These are phyloP conservation scores for Russula virescens DNA, from an alignment of 768 basidiomycete species.

Conservation along the genomic window DNA sequence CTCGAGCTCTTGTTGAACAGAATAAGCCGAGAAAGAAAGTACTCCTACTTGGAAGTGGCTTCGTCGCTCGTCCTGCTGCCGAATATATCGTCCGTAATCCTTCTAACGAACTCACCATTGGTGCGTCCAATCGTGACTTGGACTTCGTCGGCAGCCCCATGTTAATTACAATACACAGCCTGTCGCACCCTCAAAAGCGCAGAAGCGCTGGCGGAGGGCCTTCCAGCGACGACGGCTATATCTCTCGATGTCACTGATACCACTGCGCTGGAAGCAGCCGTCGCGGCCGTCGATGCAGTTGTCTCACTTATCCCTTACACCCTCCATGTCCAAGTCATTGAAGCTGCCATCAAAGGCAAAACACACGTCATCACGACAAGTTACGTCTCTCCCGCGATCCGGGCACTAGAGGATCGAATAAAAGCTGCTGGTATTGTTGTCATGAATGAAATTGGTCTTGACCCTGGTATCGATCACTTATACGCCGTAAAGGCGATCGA, in stretches of 20 bases:
- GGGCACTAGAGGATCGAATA: conserved; percentile 71
- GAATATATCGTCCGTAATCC: conserved; percentile 85
- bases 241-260: conserved; percentile 77
- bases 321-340: conserved; percentile 83
- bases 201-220: conserved; percentile 55
- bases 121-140: conserved; percentile 35
- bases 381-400: conserved; percentile 90
- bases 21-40: conserved; percentile 62
- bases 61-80: conserved; percentile 93
- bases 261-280: conserved; percentile 66
- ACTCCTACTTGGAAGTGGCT: conserved; percentile 89
- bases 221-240: conserved; percentile 66
- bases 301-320: conserved; percentile 97
- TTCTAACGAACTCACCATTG: conserved; percentile 79
- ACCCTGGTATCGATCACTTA: conserved; percentile 91
- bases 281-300: conserved; percentile 87
- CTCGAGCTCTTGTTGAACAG: conserved; percentile 38
- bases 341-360: conserved; percentile 82
- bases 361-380: conserved; percentile 94
- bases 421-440: conserved; percentile 89
- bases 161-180: conserved; percentile 38
- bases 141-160: neutral
- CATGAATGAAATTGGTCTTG: conserved; percentile 96
- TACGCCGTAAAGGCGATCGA: conserved; percentile 92
- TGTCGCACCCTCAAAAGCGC: conserved; percentile 84